phyloP scores from a whole-genome alignment of 2,329 filamentous ascomycete species.

The Raffaelea deltoideospora region DNA sequence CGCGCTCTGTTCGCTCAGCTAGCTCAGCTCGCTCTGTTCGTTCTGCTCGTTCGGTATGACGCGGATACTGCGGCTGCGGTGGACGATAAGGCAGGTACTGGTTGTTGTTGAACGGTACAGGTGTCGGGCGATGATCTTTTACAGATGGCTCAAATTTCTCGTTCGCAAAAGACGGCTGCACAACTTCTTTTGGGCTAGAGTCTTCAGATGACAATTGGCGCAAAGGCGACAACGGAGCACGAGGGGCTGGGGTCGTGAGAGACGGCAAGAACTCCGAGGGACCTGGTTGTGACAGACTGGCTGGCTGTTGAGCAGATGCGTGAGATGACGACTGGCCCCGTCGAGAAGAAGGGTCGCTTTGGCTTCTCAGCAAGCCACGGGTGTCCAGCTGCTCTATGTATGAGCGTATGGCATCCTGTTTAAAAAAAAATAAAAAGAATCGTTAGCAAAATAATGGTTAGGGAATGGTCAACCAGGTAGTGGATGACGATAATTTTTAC shows the following conservation, averaged over 20 bases:
- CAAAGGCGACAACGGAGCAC: slow-evolving; percentile 16
- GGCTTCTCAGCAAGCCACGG: slow-evolving; percentile 22
- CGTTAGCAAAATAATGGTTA: not conserved
- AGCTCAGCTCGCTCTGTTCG: too few species aligned
- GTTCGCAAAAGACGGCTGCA: slow-evolving; percentile 20
- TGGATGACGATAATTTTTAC: not conserved
- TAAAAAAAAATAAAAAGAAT: not conserved
- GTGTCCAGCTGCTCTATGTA: slow-evolving; percentile 46
- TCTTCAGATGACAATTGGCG: slow-evolving; percentile 9
- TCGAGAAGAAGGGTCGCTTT: slow-evolving; percentile 19
- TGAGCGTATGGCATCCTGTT: slow-evolving; percentile 41
- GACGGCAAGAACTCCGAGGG: slow-evolving; percentile 39
- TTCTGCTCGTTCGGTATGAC: slow-evolving; percentile 4
- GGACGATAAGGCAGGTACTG: slow-evolving; percentile 7
- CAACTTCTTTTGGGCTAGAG: slow-evolving; percentile 19
- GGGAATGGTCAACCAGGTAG: too few species aligned
- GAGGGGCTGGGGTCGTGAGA: slow-evolving; percentile 24
- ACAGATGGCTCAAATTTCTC: slow-evolving; percentile 26
- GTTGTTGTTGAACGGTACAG: not conserved
- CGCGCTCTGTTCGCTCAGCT: too few species aligned
- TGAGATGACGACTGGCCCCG: slow-evolving; percentile 22
- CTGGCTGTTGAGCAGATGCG: slow-evolving; percentile 12
- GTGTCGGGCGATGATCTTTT: slow-evolving; percentile 11
- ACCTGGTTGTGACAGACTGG: slow-evolving; percentile 5
- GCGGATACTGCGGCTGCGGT: slow-evolving; percentile 7